Percentiles rank a stretch among this genome's conserved stretches.
phyloP scores from a whole-genome alignment of 2,329 filamentous ascomycete species.

The Aureobasidium leucospermi region DNA sequence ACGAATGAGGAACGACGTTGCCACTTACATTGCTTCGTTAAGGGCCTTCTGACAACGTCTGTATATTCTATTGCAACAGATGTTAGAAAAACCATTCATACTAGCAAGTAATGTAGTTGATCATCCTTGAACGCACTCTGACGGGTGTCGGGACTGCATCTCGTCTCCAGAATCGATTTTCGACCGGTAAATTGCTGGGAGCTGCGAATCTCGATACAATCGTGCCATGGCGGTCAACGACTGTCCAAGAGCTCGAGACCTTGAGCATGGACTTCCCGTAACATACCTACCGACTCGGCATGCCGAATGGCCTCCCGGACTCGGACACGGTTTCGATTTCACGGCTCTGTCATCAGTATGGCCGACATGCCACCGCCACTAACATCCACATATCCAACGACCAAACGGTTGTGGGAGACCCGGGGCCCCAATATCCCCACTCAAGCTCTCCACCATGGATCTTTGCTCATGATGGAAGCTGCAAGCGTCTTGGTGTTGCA shows the following conservation, averaged over 20 bases:
- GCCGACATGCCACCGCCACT: neutral
- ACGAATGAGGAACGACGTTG: neutral
- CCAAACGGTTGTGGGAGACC: neutral
- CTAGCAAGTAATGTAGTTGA: too few relatives aligned
- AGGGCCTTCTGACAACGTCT: neutral
- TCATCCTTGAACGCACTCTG: too few relatives aligned
- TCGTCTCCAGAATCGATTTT: too few relatives aligned
- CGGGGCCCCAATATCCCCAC: slow-evolving; percentile 8
- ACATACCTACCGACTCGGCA: neutral
- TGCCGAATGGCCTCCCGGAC: neutral
- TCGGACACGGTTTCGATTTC: neutral
- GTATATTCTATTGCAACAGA: too few relatives aligned
- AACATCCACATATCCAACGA: neutral
- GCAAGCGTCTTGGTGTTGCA: slow-evolving; percentile 3
- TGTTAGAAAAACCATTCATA: too few relatives aligned
- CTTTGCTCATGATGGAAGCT: neutral
- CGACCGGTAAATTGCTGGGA: neutral
- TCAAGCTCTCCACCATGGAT: neutral
- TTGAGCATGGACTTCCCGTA: neutral
- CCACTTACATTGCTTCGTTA: neutral
- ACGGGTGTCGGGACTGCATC: too few relatives aligned
- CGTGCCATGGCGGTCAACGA: neutral
- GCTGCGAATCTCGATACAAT: neutral
- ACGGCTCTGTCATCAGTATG: neutral
- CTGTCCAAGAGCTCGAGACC: neutral